A percentile compares a stretch with the other conserved stretches of the same genome.
These are phyloP conservation scores for Colletotrichum sp. DNA, from an alignment of 2,329 filamentous ascomycete genomes.

Conservation along the genomic window DNA sequence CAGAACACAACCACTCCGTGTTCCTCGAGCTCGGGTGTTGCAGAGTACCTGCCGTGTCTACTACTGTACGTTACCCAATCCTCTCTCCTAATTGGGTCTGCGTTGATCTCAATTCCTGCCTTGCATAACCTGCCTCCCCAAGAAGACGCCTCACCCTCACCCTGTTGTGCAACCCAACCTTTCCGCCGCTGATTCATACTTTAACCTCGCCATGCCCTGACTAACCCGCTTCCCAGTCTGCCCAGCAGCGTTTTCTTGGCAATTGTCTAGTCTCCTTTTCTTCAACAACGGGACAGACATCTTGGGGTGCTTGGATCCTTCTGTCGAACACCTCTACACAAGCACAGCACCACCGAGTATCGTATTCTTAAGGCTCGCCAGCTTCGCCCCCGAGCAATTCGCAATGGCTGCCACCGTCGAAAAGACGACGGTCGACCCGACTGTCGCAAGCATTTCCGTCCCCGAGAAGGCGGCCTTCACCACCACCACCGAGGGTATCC, in stretches of 20 bases:
- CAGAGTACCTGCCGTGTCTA: background rate
- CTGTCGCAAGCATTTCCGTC: constrained; percentile 2
- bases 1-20: background rate
- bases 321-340: background rate
- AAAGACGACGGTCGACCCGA: constrained; percentile 1
- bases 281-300: background rate
- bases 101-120: constrained; percentile 1
- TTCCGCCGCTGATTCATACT: background rate
- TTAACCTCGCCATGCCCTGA: constrained; percentile 5
- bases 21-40: background rate
- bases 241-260: constrained; percentile 8
- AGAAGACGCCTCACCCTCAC: background rate
- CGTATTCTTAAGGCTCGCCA: background rate
- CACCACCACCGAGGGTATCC: background rate
- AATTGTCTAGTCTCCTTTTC: background rate
- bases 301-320: background rate
- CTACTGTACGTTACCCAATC: constrained; percentile 7
- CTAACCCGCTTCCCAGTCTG: constrained; percentile 1
- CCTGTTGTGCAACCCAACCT: background rate
- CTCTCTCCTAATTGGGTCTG: background rate
- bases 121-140: background rate
- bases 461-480: constrained; percentile 17
- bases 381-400: background rate
- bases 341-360: background rate
- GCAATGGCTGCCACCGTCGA: constrained; percentile 10